Evolutionary conservation across 2,329 filamentous ascomycete species (phyloP).

Genomic region (Beauveria pseudobassiana): DNA sequence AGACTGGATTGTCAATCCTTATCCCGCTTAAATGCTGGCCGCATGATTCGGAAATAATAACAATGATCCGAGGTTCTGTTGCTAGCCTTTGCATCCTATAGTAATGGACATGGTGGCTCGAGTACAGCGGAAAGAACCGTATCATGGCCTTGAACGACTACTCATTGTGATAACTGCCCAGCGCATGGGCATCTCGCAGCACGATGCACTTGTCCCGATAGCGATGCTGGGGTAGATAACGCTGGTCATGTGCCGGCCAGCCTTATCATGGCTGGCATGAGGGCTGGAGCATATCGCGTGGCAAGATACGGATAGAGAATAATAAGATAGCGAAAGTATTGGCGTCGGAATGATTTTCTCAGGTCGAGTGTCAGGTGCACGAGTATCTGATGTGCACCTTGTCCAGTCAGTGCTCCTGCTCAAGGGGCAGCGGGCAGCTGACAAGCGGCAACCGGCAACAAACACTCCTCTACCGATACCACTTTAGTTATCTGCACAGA

Average conservation of each 20-base stretch:
- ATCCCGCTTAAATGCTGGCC: conserved; percentile 1
- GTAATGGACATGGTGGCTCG: neutral
- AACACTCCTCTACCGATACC: neutral
- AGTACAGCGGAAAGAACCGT: conserved; percentile 8
- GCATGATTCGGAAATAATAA: neutral
- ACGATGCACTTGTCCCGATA: conserved; percentile 1
- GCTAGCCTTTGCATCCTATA: neutral
- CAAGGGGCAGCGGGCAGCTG: neutral
- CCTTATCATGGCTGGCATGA: conserved; percentile 4
- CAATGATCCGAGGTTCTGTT: neutral
- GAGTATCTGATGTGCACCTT: neutral
- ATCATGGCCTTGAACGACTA: neutral
- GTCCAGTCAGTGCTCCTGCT: neutral
- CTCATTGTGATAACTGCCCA: neutral
- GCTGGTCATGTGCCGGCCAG: neutral
- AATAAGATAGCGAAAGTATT: neutral
- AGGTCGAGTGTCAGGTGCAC: neutral
- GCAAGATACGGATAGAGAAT: conserved; percentile 1
- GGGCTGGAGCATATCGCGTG: neutral
- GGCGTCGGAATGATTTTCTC: neutral
- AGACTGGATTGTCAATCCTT: neutral
- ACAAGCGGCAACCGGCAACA: neutral
- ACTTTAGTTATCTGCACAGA: neutral
- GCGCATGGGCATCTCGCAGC: neutral
- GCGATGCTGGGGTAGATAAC: conserved; percentile 7